Conservation (phyloP, 106 monocot species). For the Acorus calamus region DNA sequence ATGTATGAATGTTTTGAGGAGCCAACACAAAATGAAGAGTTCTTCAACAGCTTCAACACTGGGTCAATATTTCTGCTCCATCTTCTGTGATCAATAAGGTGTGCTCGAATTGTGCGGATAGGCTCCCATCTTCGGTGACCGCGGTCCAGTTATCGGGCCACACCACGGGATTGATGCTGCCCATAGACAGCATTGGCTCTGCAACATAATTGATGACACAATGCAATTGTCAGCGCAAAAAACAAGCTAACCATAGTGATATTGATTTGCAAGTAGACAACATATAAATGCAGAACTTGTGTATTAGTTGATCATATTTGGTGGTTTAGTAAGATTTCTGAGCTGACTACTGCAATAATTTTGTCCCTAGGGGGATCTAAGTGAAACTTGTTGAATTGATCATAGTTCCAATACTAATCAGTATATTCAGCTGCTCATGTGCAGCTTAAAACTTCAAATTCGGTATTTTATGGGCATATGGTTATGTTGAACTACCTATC, state of each 20-base stretch:
- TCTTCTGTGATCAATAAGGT: conserved; percentile 79
- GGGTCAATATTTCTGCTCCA: conserved; percentile 76
- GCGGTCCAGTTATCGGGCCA: conserved; percentile 91
- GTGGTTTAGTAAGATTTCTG: no score
- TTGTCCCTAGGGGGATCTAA: no score
- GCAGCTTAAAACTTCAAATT: no score
- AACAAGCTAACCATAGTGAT: background rate
- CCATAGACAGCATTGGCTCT: conserved; percentile 94
- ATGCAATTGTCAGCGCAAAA: background rate
- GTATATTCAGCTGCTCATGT: no score
- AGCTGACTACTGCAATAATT: no score
- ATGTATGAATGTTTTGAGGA: background rate
- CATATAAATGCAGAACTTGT: no score
- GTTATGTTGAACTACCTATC: conserved; percentile 35
- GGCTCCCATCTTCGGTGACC: conserved; percentile 83
- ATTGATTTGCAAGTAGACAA: no score
- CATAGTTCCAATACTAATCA: no score
- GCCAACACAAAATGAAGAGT: no score
- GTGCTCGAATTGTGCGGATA: conserved; percentile 95
- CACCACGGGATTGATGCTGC: conserved; percentile 57
- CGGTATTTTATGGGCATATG: no score
- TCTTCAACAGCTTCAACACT: conserved; percentile 28
- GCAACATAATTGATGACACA: conserved; percentile 4
- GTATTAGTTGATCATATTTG: no score
- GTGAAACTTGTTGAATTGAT: no score